A percentile compares a stretch with the other conserved stretches of the same genome.
These are phyloP conservation scores for Drechslerella coelobrocha DNA, from an alignment of 2,329 filamentous ascomycete species.

Conservation along the genomic window DNA sequence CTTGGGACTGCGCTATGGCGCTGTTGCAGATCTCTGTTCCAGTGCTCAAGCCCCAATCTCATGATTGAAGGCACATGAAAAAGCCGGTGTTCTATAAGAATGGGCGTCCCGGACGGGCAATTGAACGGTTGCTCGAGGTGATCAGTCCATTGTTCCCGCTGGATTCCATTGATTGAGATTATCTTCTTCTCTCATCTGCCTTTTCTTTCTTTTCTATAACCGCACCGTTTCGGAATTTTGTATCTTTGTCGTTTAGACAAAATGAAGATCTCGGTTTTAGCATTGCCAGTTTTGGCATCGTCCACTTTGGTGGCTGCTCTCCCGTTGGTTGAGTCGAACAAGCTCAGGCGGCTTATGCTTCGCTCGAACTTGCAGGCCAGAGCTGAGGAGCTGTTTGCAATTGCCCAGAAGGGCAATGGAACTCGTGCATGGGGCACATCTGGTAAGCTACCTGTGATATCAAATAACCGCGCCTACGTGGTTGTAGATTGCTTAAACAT, in stretches of 20 bases:
- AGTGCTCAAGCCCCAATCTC: slow-evolving; percentile 3
- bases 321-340: slow-evolving; percentile 57
- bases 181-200: background rate
- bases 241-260: background rate
- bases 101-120: background rate
- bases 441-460: slow-evolving; percentile 61
- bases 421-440: slow-evolving; percentile 61
- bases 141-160: background rate
- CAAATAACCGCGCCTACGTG: slow-evolving; percentile 2
- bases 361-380: slow-evolving; percentile 60
- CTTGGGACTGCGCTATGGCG: slow-evolving; percentile 6
- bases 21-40: background rate
- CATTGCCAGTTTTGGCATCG: slow-evolving; percentile 35
- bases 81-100: slow-evolving; percentile 22
- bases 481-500: background rate
- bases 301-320: slow-evolving; percentile 40
- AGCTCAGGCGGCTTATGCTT: slow-evolving; percentile 59
- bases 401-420: slow-evolving; percentile 59
- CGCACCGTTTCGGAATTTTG: background rate
- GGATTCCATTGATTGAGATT: background rate
- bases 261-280: slow-evolving; percentile 44
- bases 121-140: slow-evolving; percentile 21
- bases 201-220: background rate
- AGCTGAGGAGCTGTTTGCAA: slow-evolving; percentile 61
- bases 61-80: background rate